A percentile compares a stretch with the other conserved stretches of the same genome.
Conservation (phyloP, 2,329 filamentous ascomycete species). For the Trichoderma hamatum region DNA sequence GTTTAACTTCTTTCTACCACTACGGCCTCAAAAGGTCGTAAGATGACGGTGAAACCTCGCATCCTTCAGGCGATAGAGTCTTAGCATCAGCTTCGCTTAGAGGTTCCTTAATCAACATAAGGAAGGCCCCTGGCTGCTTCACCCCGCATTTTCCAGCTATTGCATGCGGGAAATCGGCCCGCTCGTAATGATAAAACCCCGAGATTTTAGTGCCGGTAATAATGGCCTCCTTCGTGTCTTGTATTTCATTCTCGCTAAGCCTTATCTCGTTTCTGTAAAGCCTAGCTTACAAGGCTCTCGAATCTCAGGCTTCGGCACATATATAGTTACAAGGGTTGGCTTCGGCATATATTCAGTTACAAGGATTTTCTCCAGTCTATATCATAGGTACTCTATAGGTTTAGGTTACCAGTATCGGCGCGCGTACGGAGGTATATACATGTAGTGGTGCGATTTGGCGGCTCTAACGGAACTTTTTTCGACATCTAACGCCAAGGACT, state of each 20-base stretch:
- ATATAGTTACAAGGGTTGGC: background rate
- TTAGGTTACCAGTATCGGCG: background rate
- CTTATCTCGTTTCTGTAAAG: background rate
- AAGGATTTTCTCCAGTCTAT: background rate
- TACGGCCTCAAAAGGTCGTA: background rate
- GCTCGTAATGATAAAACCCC: background rate
- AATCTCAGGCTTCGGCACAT: background rate
- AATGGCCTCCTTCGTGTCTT: background rate
- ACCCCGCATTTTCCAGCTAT: conserved; percentile 8
- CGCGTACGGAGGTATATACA: no score
- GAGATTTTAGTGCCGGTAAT: background rate
- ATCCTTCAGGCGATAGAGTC: background rate
- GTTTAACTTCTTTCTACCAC: background rate
- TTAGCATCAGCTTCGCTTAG: background rate
- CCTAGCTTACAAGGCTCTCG: background rate
- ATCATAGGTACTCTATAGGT: background rate
- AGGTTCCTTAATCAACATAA: background rate
- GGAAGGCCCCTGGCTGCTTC: background rate
- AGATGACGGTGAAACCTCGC: background rate
- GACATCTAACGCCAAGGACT: background rate
- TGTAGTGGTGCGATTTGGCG: no score
- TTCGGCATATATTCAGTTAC: background rate
- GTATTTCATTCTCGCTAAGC: background rate
- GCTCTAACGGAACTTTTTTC: background rate
- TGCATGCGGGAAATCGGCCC: conserved; percentile 19